phyloP scores from a whole-genome alignment of 129 eudicot species.

The Pittosporum tobira region DNA sequence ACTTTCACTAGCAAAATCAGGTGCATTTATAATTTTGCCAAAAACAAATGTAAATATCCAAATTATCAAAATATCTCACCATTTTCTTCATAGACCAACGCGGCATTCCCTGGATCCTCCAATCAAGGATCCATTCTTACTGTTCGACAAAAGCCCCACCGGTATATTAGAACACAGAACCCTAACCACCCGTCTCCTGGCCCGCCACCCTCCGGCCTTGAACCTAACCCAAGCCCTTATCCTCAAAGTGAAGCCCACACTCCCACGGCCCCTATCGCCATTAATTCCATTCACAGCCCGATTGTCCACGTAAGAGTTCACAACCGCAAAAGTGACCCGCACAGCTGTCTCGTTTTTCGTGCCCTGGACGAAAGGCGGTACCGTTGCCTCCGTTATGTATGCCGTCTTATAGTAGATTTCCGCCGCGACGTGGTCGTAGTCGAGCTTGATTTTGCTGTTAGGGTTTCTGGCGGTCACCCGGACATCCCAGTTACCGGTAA shows the following conservation, averaged over 20 bases:
- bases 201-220: slow-evolving; percentile 67
- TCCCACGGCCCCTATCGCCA: slow-evolving; percentile 33
- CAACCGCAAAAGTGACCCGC: slow-evolving; percentile 39
- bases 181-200: slow-evolving; percentile 52
- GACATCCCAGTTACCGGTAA: slow-evolving; percentile 48
- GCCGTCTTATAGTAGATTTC: slow-evolving; percentile 25
- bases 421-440: slow-evolving; percentile 44
- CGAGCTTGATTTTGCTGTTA: slow-evolving; percentile 56
- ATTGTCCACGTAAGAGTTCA: slow-evolving; percentile 28
- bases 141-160: slow-evolving; percentile 22
- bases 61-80: slow-evolving; percentile 18
- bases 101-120: slow-evolving; percentile 45
- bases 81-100: slow-evolving; percentile 19
- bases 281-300: slow-evolving; percentile 21
- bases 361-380: slow-evolving; percentile 62
- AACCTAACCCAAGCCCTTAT: slow-evolving; percentile 57
- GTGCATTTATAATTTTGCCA: not conserved
- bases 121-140: slow-evolving; percentile 28
- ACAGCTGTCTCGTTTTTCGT: slow-evolving; percentile 39
- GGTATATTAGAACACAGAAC: slow-evolving; percentile 45
- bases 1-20: not conserved
- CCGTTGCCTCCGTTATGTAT: slow-evolving; percentile 24
- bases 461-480: slow-evolving; percentile 54
- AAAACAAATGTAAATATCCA: not conserved
- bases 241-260: slow-evolving; percentile 40